These are phyloP conservation scores for Dipteronia sinensis DNA, from an alignment of 345 rosid genomes.

Conservation along the genomic window DNA sequence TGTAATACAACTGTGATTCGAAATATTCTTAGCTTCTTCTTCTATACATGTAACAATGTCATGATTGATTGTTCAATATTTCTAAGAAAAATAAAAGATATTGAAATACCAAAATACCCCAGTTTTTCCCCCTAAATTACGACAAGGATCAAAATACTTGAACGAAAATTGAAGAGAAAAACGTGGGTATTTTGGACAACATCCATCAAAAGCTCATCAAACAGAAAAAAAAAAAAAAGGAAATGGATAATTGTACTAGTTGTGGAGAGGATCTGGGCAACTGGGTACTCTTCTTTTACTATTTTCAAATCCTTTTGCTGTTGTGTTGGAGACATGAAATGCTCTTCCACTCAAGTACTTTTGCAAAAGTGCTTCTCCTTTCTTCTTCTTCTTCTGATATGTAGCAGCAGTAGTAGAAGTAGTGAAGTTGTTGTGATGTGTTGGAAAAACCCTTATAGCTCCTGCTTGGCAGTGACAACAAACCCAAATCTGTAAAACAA, in stretches of 20 bases:
- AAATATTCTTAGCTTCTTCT: conserved; percentile 17
- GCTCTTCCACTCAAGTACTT: conserved; percentile 44
- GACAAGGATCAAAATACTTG: conserved; percentile 3
- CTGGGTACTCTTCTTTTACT: conserved; percentile 79
- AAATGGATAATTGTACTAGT: conserved; percentile 47
- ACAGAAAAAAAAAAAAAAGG: neutral
- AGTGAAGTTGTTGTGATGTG: neutral
- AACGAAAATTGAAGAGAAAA: conserved; percentile 39
- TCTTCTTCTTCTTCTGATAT: conserved; percentile 28
- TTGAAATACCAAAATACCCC: conserved; percentile 53
- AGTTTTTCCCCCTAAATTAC: conserved; percentile 47
- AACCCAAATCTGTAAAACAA: conserved; percentile 48
- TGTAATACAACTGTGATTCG: conserved; percentile 6
- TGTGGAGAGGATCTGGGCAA: conserved; percentile 95
- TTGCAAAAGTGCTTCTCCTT: conserved; percentile 32
- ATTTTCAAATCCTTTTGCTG: conserved; percentile 45
- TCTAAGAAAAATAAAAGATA: neutral
- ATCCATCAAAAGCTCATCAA: conserved; percentile 13
- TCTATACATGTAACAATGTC: conserved; percentile 20
- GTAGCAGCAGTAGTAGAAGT: neutral
- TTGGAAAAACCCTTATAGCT: conserved; percentile 43
- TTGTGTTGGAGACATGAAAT: conserved; percentile 31
- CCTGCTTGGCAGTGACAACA: conserved; percentile 40
- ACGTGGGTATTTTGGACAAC: conserved; percentile 63
- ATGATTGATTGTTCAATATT: conserved; percentile 8